Conservation (phyloP, 1,284 basidiomycete genomes). For the Serendipita sp. region DNA sequence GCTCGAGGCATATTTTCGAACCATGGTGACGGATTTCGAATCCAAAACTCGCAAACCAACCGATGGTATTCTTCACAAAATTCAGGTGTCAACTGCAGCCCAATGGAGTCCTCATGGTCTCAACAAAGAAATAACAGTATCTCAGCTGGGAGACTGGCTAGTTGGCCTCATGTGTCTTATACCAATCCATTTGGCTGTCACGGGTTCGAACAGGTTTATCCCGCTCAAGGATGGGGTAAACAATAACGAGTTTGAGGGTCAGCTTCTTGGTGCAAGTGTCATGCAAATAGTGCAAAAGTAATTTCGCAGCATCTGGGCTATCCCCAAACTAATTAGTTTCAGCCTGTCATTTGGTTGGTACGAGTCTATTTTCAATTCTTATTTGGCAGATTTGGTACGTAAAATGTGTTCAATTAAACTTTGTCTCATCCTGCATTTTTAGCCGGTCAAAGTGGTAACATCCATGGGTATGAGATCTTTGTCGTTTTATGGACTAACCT, state of each 20-base stretch:
- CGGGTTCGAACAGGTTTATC: slow-evolving; percentile 42
- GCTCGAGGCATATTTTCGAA: slow-evolving; percentile 29
- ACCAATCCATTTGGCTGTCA: slow-evolving; percentile 46
- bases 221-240: slow-evolving; percentile 45
- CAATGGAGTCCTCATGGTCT: not conserved
- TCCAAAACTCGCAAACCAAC: slow-evolving; percentile 36
- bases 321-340: not conserved
- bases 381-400: slow-evolving; percentile 28
- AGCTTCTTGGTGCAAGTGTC: slow-evolving; percentile 42
- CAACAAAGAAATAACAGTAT: slow-evolving; percentile 22
- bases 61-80: slow-evolving; percentile 19
- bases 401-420: not conserved
- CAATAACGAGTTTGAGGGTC: slow-evolving; percentile 34
- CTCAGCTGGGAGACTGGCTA: slow-evolving; percentile 43
- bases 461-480: not conserved
- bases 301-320: not conserved
- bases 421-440: not conserved
- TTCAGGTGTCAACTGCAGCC: not conserved
- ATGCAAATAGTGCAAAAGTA: slow-evolving; percentile 35
- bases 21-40: slow-evolving; percentile 34
- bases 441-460: slow-evolving; percentile 20
- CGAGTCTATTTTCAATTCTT: slow-evolving; percentile 46
- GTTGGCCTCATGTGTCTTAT: slow-evolving; percentile 47
- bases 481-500: slow-evolving; percentile 29
- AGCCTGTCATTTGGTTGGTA: slow-evolving; percentile 48